Conservation (phyloP, 2,329 filamentous ascomycete species). For the Aspergillus niger region DNA sequence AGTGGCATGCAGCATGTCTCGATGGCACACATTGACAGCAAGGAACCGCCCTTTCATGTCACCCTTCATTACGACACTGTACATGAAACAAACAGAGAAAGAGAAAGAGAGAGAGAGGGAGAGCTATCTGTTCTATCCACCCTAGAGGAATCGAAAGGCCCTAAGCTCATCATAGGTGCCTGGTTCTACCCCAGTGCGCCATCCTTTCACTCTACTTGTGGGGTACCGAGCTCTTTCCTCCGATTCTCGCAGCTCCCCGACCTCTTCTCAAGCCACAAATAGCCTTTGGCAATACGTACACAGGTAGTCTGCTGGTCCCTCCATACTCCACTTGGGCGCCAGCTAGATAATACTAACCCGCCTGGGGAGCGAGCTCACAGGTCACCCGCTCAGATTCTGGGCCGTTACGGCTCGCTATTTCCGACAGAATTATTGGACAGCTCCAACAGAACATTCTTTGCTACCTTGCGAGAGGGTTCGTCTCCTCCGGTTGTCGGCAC, state of each 20-base stretch:
- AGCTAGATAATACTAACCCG: not conserved
- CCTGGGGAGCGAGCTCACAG: not conserved
- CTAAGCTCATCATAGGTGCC: not conserved
- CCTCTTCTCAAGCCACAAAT: not conserved
- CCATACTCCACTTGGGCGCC: not conserved
- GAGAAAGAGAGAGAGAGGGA: too few species aligned
- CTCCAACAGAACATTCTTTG: not conserved
- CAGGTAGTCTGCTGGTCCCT: not conserved
- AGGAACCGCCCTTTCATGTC: not conserved
- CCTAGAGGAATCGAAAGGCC: not conserved
- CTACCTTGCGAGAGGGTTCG: not conserved
- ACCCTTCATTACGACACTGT: constrained; percentile 2
- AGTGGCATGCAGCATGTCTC: not conserved
- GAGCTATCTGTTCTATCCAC: not conserved
- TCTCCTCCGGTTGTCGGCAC: constrained; percentile 14
- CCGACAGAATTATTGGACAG: not conserved
- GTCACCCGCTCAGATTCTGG: constrained; percentile 2
- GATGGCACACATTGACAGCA: not conserved
- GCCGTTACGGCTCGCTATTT: not conserved
- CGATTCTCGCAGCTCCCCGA: constrained; percentile 20
- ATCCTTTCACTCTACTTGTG: not conserved
- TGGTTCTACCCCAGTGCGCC: not conserved
- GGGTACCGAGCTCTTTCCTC: constrained; percentile 10
- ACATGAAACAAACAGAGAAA: not conserved
- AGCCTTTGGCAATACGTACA: not conserved